Evolutionary conservation across 257 asterid species (phyloP).

Genomic region (Solanum medicagineum): DNA sequence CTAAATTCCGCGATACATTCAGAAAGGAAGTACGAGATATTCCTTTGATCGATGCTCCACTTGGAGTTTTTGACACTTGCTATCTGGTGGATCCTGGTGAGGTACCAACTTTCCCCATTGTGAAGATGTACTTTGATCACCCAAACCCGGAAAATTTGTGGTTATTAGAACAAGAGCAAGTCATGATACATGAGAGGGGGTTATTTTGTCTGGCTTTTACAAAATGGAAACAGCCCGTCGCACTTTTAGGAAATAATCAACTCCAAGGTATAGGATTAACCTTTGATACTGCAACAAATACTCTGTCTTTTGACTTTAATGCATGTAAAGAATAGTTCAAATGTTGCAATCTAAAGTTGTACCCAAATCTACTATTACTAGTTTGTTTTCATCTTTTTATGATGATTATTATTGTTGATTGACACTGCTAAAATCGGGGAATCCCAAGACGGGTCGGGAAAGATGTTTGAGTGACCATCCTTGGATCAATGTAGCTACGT

Average conservation of each 20-base stretch:
- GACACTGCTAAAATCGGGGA: no score
- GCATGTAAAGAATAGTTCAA: background rate
- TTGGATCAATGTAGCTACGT: background rate
- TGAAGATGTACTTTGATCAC: background rate
- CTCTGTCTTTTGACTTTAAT: background rate
- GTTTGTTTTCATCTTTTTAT: background rate
- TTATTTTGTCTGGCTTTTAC: background rate
- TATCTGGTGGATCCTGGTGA: background rate
- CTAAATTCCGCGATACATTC: background rate
- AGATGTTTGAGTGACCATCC: no score
- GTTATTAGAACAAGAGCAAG: background rate
- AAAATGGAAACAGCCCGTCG: background rate
- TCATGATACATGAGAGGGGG: background rate
- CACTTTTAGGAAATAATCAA: background rate
- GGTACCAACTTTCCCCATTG: background rate
- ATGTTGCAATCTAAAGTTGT: background rate
- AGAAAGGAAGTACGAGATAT: background rate
- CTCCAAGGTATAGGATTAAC: background rate
- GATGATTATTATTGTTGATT: background rate
- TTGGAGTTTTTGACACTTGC: background rate
- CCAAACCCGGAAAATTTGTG: no score
- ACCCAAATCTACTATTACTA: background rate
- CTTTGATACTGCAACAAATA: background rate
- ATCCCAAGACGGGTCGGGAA: no score
- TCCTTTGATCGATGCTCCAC: background rate